Base-by-base conservation (phyloP, 352 stramenopile genomes). In the Pythium utonaiense region DNA sequence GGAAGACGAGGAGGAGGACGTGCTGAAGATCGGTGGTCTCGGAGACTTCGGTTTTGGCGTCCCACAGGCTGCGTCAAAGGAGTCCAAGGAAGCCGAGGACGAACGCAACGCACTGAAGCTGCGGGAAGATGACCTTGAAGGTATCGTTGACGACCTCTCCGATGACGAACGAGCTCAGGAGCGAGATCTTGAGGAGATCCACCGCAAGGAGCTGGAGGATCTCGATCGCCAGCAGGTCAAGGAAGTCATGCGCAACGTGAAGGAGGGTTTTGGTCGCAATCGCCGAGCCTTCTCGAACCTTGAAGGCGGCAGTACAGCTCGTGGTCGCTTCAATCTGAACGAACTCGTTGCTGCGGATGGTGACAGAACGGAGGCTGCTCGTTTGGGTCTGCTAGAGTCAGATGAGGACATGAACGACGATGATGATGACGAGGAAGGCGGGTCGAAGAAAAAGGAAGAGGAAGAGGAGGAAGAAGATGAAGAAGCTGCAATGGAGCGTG, bases 231-330 rank as follows among this genome's bases (percentile, higher is more conserved):
- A 90, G 16, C 77, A 91, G 30, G 75, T 95, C 12, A 86, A 86
- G 56, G 83, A 91, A 57, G 86, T 95, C 3, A 95, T 95, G 80
- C 80, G 86, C 21, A 93, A 93, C 55, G 86, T 95, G n/a, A 91
- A 91, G 53, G 86, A 95, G 54, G 86, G 86, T 45, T 95, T 92
- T 62, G 86, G 86, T 17, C 81, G 86, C 65, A 95, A 92, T 55
- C 83, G 83, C 30, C 83, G 82, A 7, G 78, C 83, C 1, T 93
- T 95, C 62, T 86, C 75, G 2, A 66, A 74, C 8, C 34, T 89
- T 2, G 67, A 83, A 30, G 73, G 69, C 13, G 78, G 75, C 4
- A 70, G 68, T 1, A 77, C 73, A 6, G 83, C 86, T 22, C 83
- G 86, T 57, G 86, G 86, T 64, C 78, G 86, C 31, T 95, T 95